phyloP scores from a whole-genome alignment of 2,329 filamentous ascomycete genomes.

The Diaporthe citrichinensis region DNA sequence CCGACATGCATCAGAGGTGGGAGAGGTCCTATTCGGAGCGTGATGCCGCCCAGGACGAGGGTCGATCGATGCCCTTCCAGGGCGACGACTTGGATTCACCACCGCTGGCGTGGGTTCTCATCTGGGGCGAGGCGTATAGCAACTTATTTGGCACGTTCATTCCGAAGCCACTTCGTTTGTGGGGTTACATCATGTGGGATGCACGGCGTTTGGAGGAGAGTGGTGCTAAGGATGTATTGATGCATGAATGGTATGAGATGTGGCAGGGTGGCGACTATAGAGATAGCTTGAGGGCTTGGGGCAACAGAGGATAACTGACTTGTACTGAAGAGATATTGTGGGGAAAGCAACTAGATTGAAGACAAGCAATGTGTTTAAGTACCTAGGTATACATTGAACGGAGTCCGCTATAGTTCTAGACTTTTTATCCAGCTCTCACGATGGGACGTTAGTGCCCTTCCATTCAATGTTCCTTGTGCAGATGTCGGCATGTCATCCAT shows the following conservation, averaged over 20 bases:
- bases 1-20: constrained; percentile 18
- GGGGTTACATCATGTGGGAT: constrained; percentile 47
- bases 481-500: background rate
- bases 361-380: background rate
- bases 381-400: background rate
- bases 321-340: background rate
- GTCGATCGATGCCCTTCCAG: constrained; percentile 31
- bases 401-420: background rate
- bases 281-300: constrained; percentile 30
- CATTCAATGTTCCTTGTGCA: too few relatives aligned
- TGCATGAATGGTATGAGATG: constrained; percentile 32
- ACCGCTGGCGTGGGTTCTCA: constrained; percentile 43
- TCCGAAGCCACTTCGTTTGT: constrained; percentile 26
- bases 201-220: constrained; percentile 29
- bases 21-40: constrained; percentile 12
- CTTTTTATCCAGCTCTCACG: background rate
- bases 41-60: constrained; percentile 15
- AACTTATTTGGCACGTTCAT: constrained; percentile 43
- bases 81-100: constrained; percentile 41
- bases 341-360: background rate
- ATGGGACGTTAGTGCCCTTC: background rate
- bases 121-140: constrained; percentile 44
- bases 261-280: constrained; percentile 36
- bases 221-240: constrained; percentile 17
- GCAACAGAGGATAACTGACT: background rate